phyloP scores from a whole-genome alignment of 352 stramenopile genomes.

The Phytophthora fragariae region DNA sequence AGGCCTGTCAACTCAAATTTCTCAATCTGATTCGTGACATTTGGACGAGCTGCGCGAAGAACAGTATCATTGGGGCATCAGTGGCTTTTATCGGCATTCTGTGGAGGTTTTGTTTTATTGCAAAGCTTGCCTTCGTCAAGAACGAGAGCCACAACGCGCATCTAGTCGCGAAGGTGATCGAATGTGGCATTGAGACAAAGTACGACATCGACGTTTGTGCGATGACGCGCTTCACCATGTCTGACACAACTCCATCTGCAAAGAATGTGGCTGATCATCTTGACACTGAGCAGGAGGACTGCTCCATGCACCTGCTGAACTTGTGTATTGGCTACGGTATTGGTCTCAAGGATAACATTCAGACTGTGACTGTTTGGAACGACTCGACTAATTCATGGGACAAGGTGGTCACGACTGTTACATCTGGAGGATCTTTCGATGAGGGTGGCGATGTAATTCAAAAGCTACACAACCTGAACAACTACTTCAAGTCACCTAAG shows the following conservation, averaged over 20 bases:
- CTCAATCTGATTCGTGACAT: slow-evolving; percentile 16
- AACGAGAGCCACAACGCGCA: neutral
- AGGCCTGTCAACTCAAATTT: slow-evolving; percentile 1
- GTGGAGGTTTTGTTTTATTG: slow-evolving; percentile 1
- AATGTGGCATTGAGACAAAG: neutral
- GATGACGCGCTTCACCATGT: slow-evolving; percentile 1
- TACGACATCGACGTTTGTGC: neutral
- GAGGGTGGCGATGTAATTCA: neutral
- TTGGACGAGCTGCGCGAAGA: slow-evolving; percentile 10
- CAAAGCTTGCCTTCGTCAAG: neutral
- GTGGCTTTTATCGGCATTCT: slow-evolving; percentile 4
- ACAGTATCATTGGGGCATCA: slow-evolving; percentile 14
- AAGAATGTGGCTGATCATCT: slow-evolving; percentile 12
- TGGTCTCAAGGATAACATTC: slow-evolving; percentile 20
- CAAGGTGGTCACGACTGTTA: slow-evolving; percentile 3
- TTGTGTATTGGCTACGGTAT: slow-evolving; percentile 24
- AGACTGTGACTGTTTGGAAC: neutral
- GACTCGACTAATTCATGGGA: neutral
- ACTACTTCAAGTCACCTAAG: neutral
- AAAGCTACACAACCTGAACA: slow-evolving; percentile 3
- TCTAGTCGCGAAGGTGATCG: slow-evolving; percentile 1
- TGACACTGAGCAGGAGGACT: slow-evolving; percentile 18
- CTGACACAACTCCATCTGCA: neutral
- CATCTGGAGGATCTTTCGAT: neutral
- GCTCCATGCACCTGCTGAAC: slow-evolving; percentile 17